Base-by-base conservation (phyloP, 2,329 filamentous ascomycete genomes). In the Penicillium psychrosexuale region DNA sequence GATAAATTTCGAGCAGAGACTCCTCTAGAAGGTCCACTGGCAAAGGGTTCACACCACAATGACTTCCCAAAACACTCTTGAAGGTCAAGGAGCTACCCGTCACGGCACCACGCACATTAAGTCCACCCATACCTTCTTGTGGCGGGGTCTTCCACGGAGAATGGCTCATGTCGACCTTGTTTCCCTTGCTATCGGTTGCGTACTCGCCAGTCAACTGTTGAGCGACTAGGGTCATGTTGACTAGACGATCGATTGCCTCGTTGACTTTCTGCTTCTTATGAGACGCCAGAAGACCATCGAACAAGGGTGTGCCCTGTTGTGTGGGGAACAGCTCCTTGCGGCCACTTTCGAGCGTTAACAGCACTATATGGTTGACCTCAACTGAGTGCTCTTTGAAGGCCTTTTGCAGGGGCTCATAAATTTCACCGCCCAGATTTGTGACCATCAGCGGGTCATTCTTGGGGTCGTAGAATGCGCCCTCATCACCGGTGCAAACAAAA, bases 21-120 rank as follows among this genome's bases (percentile, higher is more conserved):
- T 76, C 74, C 33, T 75, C 72, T 36, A 73, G 62, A 38, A 75
- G 69, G 53, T 76, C 74, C 0, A 75, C 74, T 0, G 73, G 71
- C 19, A 76, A 59, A 6, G 74, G 71, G 22, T 71, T 66, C 6
- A 75, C 72, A 40, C 74, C 73, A 49, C 73, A 76, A 46, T 75
- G 71, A 40, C 72, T 74, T 8, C 66, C 67, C 17, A 76, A 56
- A 13, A 75, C 50, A 53, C 70, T 74, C 53, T 76, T 76, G 15
- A 76, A 65, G 1, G 74, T 74, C 50, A 73, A 69, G 12, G 69
- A 69, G 48, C 72, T 74, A 17, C 69, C 71, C 1, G 74, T 76
- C 13, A 72, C 46, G 2, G 70, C 74, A 1, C 71, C 73, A 7
- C 70, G 65, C n/a, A 75, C 56, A 51, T 73, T 74, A 13, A 74